Conservation (phyloP, 768 basidiomycete species). For the Leccinum rimulosum region DNA sequence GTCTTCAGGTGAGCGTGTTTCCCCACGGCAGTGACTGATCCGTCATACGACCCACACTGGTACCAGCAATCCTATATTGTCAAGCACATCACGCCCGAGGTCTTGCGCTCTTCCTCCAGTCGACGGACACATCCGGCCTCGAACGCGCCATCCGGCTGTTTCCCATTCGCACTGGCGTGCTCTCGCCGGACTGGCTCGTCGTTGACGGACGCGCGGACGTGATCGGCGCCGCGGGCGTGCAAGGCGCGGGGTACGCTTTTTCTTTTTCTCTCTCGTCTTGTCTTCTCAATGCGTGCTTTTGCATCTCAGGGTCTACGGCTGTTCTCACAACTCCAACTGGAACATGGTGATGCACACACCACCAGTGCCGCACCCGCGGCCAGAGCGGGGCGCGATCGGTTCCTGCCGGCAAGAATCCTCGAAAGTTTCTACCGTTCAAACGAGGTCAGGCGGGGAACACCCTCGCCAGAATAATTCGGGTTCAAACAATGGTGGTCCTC, state of each 20-base stretch:
- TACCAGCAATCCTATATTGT: slow-evolving; percentile 52
- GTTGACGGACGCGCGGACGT: slow-evolving; percentile 50
- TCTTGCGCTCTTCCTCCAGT: slow-evolving; percentile 56
- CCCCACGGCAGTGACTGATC: not conserved
- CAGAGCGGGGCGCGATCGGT: too few relatives aligned
- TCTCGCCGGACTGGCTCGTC: slow-evolving; percentile 77
- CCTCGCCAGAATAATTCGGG: too few relatives aligned
- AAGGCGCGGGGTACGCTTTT: slow-evolving; percentile 68
- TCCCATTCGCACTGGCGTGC: slow-evolving; percentile 78
- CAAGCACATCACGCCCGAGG: slow-evolving; percentile 37
- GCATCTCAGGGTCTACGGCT: slow-evolving; percentile 18
- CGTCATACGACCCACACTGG: too few relatives aligned
- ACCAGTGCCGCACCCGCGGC: too few relatives aligned
- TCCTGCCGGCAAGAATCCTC: too few relatives aligned
- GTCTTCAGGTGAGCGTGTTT: slow-evolving; percentile 17
- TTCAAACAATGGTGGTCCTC: too few relatives aligned
- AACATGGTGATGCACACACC: too few relatives aligned
- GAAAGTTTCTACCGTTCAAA: too few relatives aligned
- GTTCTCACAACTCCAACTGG: too few relatives aligned
- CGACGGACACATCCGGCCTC: slow-evolving; percentile 54
- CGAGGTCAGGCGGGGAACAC: too few relatives aligned
- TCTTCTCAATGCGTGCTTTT: not conserved
- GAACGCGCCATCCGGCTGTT: slow-evolving; percentile 74
- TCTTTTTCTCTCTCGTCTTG: too few relatives aligned
- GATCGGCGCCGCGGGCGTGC: slow-evolving; percentile 66